Evolutionary conservation across 306 rosid genomes (phyloP).

Genomic region (Fragaria ananassa): DNA sequence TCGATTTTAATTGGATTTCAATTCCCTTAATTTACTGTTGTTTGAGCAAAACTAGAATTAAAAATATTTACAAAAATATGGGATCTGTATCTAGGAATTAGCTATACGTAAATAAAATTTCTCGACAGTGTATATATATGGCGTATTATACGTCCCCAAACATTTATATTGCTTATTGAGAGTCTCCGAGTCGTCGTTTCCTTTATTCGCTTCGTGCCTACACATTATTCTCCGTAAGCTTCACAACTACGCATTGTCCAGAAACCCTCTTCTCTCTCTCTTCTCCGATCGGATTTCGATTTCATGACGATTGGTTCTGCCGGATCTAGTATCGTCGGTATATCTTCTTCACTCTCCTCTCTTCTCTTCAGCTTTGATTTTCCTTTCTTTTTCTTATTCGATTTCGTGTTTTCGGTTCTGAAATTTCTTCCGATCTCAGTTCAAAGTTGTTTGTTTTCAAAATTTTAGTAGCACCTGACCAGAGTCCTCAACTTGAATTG

Average conservation of each 20-base stretch:
- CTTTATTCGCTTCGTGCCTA: background rate
- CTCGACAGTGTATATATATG: too few relatives aligned
- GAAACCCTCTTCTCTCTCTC: background rate
- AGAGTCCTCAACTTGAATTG: background rate
- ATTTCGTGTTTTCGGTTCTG: background rate
- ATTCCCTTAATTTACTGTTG: too few relatives aligned
- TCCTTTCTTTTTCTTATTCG: background rate
- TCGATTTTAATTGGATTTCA: too few relatives aligned
- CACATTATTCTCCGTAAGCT: background rate
- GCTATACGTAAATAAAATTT: too few relatives aligned
- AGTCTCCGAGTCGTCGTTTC: background rate
- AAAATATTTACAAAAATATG: too few relatives aligned
- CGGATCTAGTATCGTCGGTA: constrained; percentile 22
- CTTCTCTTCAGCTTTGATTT: background rate
- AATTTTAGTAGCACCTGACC: background rate
- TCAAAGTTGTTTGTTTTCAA: background rate
- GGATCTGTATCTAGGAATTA: too few relatives aligned
- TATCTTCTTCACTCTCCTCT: background rate
- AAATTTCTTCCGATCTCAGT: background rate
- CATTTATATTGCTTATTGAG: too few relatives aligned
- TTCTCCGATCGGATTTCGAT: constrained; percentile 2
- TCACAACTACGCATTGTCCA: background rate
- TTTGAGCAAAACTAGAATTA: too few relatives aligned
- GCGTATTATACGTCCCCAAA: too few relatives aligned
- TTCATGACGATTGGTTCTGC: constrained; percentile 22